Conservation (phyloP, 1,284 basidiomycete species). For the Leccinum subrobustum region DNA sequence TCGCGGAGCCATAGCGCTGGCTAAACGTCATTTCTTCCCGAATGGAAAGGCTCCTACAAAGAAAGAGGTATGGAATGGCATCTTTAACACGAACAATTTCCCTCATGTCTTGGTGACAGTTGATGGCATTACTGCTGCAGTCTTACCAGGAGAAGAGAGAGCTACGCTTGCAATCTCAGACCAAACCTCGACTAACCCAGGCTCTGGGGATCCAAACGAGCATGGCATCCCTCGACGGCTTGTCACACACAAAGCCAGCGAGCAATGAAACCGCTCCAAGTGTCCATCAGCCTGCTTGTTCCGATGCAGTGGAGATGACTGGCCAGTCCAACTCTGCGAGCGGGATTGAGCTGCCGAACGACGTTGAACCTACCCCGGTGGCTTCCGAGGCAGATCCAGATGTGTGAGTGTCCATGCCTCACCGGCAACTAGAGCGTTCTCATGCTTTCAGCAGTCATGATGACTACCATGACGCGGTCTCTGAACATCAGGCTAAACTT, state of each 20-base stretch:
- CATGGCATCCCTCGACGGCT: not conserved
- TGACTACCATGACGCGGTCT: not conserved
- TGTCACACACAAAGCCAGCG: not conserved
- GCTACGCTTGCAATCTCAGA: conserved; percentile 9
- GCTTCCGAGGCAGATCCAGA: conserved; percentile 1
- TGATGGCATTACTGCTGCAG: conserved; percentile 29
- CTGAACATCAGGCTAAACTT: not conserved
- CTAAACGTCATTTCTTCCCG: conserved; percentile 32
- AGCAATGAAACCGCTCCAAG: not conserved
- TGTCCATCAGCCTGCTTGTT: not conserved
- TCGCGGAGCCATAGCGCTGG: conserved; percentile 30
- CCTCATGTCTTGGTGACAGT: conserved; percentile 15
- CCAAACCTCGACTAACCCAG: conserved; percentile 7
- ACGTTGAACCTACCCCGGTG: not conserved
- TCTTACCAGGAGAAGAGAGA: conserved; percentile 26
- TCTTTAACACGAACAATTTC: conserved; percentile 1
- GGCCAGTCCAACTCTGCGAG: not conserved
- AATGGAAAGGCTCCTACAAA: conserved; percentile 26
- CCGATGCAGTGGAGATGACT: not conserved
- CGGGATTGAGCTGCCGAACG: not conserved
- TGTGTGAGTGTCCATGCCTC: conserved; percentile 11
- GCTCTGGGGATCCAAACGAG: conserved; percentile 28
- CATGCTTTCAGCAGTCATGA: conserved; percentile 2
- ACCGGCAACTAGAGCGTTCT: not conserved
- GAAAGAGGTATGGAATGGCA: conserved; percentile 20